Base-by-base conservation (phyloP, 805 yeast genomes). In the Millerozyma miso region DNA sequence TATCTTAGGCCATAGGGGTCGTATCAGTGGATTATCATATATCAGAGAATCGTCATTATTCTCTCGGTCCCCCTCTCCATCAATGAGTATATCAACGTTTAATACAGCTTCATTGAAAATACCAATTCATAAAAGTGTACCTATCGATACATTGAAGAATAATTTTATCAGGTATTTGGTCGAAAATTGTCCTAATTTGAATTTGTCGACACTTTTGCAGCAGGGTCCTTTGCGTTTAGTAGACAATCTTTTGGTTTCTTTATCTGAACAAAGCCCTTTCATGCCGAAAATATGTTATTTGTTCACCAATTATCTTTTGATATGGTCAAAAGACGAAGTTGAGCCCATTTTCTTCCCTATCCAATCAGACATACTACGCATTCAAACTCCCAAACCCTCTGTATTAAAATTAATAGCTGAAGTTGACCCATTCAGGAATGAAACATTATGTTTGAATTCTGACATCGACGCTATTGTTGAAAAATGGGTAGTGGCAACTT, bases 401-500 rank as follows among this genome's bases (percentile, higher is more conserved):
- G 58, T 58, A 14, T 37, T 65, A 23, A 53, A 55, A 38, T 37
- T 64, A 14, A 37, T 46, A 4, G 45, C 46, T 4, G 26, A 37
- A 14, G 40, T 41, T 18, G 36, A 33, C 7, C 36, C 33, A 14
- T 41, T 42, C 5, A 43, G 49, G 4, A 17, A 29, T 20, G 15
- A 32, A 33, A 33, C 44, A 5, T 31, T 65, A 33, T 61, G 52
- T 50, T 44, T 68, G n/a, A 56, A 52, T 33, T 65, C 71, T 1
- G 56, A 56, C 8, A 47, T 43, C 13, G 51, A 55, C 31, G 51
- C 62, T n/a, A 58, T 70, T 4, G 55, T 70, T 20, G 74, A 71
- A 45, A 70, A 71, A 45, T 71, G 76, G 76, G 73, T 62, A 3
- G 67, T 67, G 17, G 73, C 69, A 1, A 48, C 66, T 8, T 63